A percentile compares a stretch with the other conserved stretches of the same genome.
phyloP scores from a whole-genome alignment of 2,329 filamentous ascomycete species.

The Hypoxylon sp. region DNA sequence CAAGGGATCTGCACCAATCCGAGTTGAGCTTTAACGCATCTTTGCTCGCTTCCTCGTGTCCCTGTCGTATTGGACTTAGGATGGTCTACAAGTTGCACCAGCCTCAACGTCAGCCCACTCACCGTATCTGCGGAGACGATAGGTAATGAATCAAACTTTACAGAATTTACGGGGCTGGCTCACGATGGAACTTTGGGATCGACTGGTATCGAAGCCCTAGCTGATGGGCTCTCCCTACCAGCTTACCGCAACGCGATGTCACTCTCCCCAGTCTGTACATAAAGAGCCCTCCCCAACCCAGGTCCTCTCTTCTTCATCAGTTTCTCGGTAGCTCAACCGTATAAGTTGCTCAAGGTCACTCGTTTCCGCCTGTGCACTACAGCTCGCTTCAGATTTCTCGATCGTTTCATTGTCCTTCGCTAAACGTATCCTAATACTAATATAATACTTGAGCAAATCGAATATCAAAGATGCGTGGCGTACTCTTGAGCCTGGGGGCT shows the following conservation, averaged over 20 bases:
- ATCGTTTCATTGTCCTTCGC: slow-evolving; percentile 31
- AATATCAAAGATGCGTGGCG: slow-evolving; percentile 41
- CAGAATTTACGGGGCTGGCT: slow-evolving; percentile 33
- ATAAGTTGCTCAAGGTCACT: slow-evolving; percentile 41
- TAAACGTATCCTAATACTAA: slow-evolving; percentile 31
- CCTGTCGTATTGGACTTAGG: slow-evolving; percentile 36
- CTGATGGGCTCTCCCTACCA: slow-evolving; percentile 17
- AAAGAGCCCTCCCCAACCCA: slow-evolving; percentile 29
- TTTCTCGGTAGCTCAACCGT: slow-evolving; percentile 25
- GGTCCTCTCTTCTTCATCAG: slow-evolving; percentile 15
- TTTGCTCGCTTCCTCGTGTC: slow-evolving; percentile 35
- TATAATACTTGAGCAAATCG: slow-evolving; percentile 22
- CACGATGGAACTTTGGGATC: slow-evolving; percentile 36
- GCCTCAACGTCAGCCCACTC: slow-evolving; percentile 43
- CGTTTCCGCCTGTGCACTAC: slow-evolving; percentile 38
- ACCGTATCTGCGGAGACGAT: slow-evolving; percentile 26
- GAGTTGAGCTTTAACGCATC: slow-evolving; percentile 20
- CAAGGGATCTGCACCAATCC: slow-evolving; percentile 35
- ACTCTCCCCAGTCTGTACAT: slow-evolving; percentile 28
- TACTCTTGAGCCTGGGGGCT: slow-evolving; percentile 38
- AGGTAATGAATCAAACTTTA: slow-evolving; percentile 33
- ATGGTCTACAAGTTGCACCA: slow-evolving; percentile 32
- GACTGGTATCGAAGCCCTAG: slow-evolving; percentile 34
- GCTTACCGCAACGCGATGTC: slow-evolving; percentile 32
- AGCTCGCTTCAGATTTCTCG: slow-evolving; percentile 24